These are phyloP conservation scores for Candida gigantensis DNA, from an alignment of 1,139 yeast genomes.

Conservation along the genomic window DNA sequence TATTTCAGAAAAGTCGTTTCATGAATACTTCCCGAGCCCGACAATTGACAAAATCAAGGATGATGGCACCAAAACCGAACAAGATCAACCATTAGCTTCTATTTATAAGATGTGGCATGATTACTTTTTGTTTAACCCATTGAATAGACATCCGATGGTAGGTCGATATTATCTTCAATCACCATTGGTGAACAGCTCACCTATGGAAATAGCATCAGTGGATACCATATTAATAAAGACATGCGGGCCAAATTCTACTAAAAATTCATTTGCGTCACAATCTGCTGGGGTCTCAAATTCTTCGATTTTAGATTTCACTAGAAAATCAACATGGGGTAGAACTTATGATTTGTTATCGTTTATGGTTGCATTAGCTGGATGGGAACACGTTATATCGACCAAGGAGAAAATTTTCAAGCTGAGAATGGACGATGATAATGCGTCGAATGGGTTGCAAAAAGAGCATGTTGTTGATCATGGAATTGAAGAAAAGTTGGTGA, in stretches of 20 bases:
- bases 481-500: conserved; percentile 11
- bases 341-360: conserved; percentile 41
- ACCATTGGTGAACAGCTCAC: conserved; percentile 35
- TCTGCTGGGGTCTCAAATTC: conserved; percentile 30
- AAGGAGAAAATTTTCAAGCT: conserved; percentile 11
- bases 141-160: conserved; percentile 36
- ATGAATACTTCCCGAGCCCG: conserved; percentile 36
- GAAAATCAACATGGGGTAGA: conserved; percentile 46
- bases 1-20: conserved; percentile 34
- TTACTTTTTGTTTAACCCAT: conserved; percentile 29
- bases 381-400: conserved; percentile 30
- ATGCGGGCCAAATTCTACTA: conserved; percentile 29
- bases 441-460: not conserved
- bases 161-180: conserved; percentile 40
- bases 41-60: conserved; percentile 4
- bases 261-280: conserved; percentile 32
- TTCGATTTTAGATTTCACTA: conserved; percentile 36
- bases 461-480: conserved; percentile 24
- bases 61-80: too few species aligned
- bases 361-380: conserved; percentile 40
- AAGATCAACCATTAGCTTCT: not conserved
- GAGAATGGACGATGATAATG: not conserved
- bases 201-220: conserved; percentile 40
- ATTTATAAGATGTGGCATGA: conserved; percentile 36
- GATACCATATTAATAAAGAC: conserved; percentile 32